Evolutionary conservation across 108 stramenopile species (phyloP), one percentile per base, ranked within the genome.

Genomic region (Nitzschia sp.): DNA sequence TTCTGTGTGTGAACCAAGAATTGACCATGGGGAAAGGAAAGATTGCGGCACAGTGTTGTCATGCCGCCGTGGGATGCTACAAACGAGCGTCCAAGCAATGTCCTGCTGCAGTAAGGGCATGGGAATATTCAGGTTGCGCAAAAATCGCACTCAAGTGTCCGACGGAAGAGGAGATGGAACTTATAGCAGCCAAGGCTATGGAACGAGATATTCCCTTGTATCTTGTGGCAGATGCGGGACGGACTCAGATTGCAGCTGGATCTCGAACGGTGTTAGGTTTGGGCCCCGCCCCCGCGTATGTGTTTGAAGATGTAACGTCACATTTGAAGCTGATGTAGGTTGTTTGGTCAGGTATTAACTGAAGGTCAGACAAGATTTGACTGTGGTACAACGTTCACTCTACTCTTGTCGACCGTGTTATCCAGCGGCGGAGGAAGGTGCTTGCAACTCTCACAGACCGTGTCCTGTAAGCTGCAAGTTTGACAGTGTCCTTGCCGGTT

Each of bases 241-340:
- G 94, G 34, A 97, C 96, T 28, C 96, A 97, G 79, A 97, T 97
- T 80, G 92, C 93, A 18, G 93, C 96, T 26, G 96, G 96, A 46
- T 89, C 87, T 24, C 66, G 92, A 54, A 97, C 96, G 18, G 96
- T 97, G 6, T 71, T 95, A 46, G 96, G 94, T 46, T 67, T 97
- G 46, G 92, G 92, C 31, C 93, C 93, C 31, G 93, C 90, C 2
- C 96, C 96, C 27, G 83, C 85, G 2, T 69, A 66, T 56, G 89
- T 86, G 26, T 90, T 97, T 73, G 94, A 95, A 26, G 91, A 72
- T 38, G 68, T 97, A 21, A 90, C 88, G 0, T 84, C 87, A 27
- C 94, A 97, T 79, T 69, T 97, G 31, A 97, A 97, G 56, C 72
- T 97, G 28, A 87, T 97, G 93, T 97, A 75, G 29, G 18, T 63